Conservation (phyloP, 495 filamentous ascomycete genomes). For the Tuber aestivum region DNA sequence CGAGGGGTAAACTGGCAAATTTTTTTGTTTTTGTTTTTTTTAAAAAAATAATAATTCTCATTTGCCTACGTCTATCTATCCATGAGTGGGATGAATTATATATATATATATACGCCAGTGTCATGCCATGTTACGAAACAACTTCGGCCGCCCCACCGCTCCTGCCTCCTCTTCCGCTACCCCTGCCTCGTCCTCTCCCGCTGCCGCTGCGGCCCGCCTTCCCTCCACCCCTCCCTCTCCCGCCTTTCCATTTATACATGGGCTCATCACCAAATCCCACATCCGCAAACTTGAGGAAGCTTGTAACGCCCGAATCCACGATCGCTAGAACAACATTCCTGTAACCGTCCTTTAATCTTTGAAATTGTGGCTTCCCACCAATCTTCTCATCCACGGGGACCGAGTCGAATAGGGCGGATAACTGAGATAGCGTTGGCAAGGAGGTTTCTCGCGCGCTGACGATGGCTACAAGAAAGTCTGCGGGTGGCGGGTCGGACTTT, state of each 20-base stretch:
- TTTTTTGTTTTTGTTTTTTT: too few species aligned
- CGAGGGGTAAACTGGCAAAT: neutral
- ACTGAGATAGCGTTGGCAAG: conserved; percentile 65
- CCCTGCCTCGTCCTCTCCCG: conserved; percentile 44
- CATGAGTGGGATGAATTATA: conserved; percentile 4
- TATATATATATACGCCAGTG: too few species aligned
- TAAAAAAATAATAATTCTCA: too few species aligned
- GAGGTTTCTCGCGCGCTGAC: conserved; percentile 64
- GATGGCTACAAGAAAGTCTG: conserved; percentile 78
- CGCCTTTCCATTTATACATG: conserved; percentile 54
- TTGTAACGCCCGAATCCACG: conserved; percentile 82
- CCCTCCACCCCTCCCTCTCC: conserved; percentile 43
- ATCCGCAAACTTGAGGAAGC: conserved; percentile 74
- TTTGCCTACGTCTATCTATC: too few species aligned
- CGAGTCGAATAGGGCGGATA: conserved; percentile 57
- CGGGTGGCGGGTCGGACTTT: conserved; percentile 65
- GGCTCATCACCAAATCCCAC: conserved; percentile 70
- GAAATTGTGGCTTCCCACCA: conserved; percentile 47
- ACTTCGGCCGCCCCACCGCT: conserved; percentile 8
- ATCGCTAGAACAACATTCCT: conserved; percentile 79
- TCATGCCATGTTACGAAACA: neutral
- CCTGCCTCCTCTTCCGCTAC: conserved; percentile 42
- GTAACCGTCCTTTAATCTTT: conserved; percentile 74
- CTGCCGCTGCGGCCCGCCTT: conserved; percentile 47
- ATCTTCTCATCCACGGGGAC: conserved; percentile 27